Evolutionary conservation across 495 filamentous ascomycete genomes (phyloP).

Genomic region (Podospora tetraspora): DNA sequence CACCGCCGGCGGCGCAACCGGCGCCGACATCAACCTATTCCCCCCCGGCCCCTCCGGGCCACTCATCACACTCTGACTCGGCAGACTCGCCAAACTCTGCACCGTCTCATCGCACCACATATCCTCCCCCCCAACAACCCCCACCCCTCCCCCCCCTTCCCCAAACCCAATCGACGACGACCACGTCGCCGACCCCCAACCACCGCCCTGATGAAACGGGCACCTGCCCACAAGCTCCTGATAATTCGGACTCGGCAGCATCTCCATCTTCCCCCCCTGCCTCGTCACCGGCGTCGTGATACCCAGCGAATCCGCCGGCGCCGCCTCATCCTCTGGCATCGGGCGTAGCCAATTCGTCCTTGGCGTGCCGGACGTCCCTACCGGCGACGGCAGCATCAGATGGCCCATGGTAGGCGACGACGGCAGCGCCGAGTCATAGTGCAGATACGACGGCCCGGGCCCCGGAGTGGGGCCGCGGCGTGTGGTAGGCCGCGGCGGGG

Average conservation of each 20-base stretch:
- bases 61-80: slow-evolving; percentile 17
- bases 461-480: slow-evolving; percentile 6
- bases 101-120: slow-evolving; percentile 20
- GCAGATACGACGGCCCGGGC: background rate
- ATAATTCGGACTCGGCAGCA: slow-evolving; percentile 15
- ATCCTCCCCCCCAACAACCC: slow-evolving; percentile 16
- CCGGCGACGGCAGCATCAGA: background rate
- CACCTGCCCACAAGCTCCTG: slow-evolving; percentile 23
- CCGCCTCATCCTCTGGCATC: background rate
- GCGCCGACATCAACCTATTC: background rate
- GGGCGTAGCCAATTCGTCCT: background rate
- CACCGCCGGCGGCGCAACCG: background rate
- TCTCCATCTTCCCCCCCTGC: background rate
- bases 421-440: background rate
- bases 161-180: slow-evolving; percentile 3
- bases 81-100: slow-evolving; percentile 7
- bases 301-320: background rate
- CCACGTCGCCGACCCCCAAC: slow-evolving; percentile 17
- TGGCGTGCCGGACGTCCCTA: background rate
- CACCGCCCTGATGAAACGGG: slow-evolving; percentile 13
- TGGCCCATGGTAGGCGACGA: background rate
- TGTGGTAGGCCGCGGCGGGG: slow-evolving; percentile 13
- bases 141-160: slow-evolving; percentile 7
- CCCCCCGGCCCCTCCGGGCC: background rate
- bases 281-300: background rate